Evolutionary conservation across 257 asterid species (phyloP).

Genomic region (Solanum acaule): DNA sequence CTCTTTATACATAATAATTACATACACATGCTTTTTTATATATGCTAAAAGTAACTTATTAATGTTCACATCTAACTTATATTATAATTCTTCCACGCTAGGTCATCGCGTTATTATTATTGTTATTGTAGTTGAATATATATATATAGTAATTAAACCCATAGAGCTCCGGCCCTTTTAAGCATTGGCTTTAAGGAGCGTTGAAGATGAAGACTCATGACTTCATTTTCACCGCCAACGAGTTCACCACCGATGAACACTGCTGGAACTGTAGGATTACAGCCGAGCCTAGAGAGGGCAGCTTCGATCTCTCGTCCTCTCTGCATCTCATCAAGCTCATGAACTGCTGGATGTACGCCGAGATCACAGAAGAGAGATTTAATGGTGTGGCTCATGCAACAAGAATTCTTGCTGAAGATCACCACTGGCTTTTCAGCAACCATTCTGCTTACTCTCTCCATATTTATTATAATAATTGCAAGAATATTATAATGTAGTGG

Average conservation of each 20-base stretch:
- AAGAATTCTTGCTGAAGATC: conserved; percentile 61
- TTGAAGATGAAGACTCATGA: conserved; percentile 70
- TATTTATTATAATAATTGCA: not conserved
- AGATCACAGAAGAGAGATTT: conserved; percentile 55
- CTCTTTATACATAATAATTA: not conserved
- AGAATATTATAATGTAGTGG: not conserved
- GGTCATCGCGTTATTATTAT: not conserved
- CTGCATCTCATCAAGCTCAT: conserved; percentile 64
- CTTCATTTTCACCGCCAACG: conserved; percentile 67
- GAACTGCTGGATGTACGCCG: conserved; percentile 47
- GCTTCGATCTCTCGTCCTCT: conserved; percentile 67
- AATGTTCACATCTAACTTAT: not conserved
- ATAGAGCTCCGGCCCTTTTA: conserved; percentile 62
- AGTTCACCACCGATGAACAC: conserved; percentile 65
- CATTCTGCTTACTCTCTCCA: conserved; percentile 59
- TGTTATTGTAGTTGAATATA: not conserved
- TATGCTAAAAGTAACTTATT: not conserved
- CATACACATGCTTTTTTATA: not conserved
- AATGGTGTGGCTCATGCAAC: conserved; percentile 65
- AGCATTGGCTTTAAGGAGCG: conserved; percentile 62
- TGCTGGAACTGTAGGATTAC: conserved; percentile 50
- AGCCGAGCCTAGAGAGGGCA: conserved; percentile 35
- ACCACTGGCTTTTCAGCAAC: conserved; percentile 68
- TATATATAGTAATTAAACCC: conserved; percentile 29
- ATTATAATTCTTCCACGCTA: not conserved